phyloP scores from a whole-genome alignment of 805 yeast genomes.

The Ogataea zsoltii region DNA sequence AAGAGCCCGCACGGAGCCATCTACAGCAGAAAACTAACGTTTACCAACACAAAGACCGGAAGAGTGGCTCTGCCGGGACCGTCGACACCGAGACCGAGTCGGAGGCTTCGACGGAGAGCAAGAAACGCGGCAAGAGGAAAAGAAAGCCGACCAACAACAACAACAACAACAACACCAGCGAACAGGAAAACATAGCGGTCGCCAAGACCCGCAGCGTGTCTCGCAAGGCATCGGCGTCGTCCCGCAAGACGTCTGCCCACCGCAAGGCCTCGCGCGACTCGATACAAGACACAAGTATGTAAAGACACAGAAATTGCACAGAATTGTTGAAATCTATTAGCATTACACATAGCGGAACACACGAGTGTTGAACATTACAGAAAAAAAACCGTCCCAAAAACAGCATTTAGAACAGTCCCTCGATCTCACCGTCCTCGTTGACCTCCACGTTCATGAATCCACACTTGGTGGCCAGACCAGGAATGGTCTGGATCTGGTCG shows the following conservation, averaged over 20 bases:
- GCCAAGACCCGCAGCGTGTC: neutral
- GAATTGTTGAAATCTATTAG: constrained; percentile 22
- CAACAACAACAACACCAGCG: neutral
- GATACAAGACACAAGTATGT: neutral
- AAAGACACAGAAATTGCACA: neutral
- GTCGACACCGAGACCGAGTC: neutral
- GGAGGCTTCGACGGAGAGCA: neutral
- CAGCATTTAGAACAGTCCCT: constrained; percentile 91
- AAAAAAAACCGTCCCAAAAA: constrained; percentile 19
- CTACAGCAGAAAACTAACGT: constrained; percentile 4
- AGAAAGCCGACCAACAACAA: neutral
- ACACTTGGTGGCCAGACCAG: constrained; percentile 93
- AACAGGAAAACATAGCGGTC: neutral
- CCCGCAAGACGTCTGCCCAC: neutral
- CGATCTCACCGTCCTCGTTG: constrained; percentile 85
- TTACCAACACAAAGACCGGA: neutral
- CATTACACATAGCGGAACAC: neutral
- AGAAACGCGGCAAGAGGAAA: neutral
- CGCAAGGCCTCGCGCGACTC: neutral
- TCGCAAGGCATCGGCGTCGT: neutral
- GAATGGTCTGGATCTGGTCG: constrained; percentile 95
- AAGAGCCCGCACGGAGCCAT: neutral
- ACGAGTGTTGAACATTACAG: constrained; percentile 15
- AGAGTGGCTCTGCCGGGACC: neutral
- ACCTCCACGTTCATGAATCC: constrained; percentile 98